These are phyloP conservation scores for Ganoderma meredithae DNA, from an alignment of 1,284 basidiomycete genomes.

Conservation along the genomic window DNA sequence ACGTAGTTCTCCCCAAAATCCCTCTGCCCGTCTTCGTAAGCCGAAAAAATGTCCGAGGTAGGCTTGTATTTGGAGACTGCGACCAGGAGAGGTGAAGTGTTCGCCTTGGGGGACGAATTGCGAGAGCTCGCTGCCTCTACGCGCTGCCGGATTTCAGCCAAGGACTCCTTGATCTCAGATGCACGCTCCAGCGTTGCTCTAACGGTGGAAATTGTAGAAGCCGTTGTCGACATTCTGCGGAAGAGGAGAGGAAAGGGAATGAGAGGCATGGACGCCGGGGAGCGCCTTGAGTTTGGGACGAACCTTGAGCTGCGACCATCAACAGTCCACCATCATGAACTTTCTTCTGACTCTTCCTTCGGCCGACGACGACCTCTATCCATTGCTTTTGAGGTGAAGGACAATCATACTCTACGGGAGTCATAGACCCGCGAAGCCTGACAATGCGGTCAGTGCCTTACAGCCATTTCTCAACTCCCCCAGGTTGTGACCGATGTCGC, in stretches of 20 bases:
- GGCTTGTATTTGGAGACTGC: slow-evolving; percentile 98
- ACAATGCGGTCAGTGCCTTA: background rate
- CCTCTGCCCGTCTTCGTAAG: slow-evolving; percentile 81
- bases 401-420: background rate
- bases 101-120: slow-evolving; percentile 17
- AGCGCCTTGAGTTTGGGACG: background rate
- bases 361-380: background rate
- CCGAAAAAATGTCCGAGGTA: slow-evolving; percentile 84
- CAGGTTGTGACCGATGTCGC: background rate
- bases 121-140: slow-evolving; percentile 48
- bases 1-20: slow-evolving; percentile 99
- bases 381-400: background rate
- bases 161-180: slow-evolving; percentile 57
- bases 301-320: background rate
- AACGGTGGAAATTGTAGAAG: slow-evolving; percentile 12
- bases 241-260: slow-evolving; percentile 19
- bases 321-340: background rate
- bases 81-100: slow-evolving; percentile 59
- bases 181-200: slow-evolving; percentile 41
- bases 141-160: slow-evolving; percentile 57
- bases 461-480: background rate
- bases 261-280: slow-evolving; percentile 14
- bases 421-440: background rate
- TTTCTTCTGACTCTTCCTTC: background rate
- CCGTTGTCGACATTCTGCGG: slow-evolving; percentile 29